Conservation (phyloP, 2,329 filamentous ascomycete species). For the Scytalidium lignicola region DNA sequence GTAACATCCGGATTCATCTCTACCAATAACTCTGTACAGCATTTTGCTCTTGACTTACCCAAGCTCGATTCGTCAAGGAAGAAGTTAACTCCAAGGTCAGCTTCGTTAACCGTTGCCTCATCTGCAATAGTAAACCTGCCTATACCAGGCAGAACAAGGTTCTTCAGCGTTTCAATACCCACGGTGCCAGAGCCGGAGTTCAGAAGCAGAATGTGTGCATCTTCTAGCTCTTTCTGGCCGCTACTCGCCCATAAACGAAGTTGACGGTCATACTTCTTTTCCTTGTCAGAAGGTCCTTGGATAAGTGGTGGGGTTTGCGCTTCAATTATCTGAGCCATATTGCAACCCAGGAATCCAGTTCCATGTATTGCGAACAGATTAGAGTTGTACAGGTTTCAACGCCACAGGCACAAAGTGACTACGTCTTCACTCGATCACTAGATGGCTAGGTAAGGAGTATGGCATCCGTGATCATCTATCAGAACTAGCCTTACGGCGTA, state of each 20-base stretch:
- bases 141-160: conserved; percentile 90
- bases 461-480: background rate
- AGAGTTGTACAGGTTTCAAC: background rate
- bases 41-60: conserved; percentile 72
- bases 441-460: background rate
- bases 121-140: conserved; percentile 91
- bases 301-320: conserved; percentile 36
- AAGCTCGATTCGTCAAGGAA: conserved; percentile 79
- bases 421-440: background rate
- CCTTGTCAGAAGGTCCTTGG: conserved; percentile 53
- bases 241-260: conserved; percentile 91
- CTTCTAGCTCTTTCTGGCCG: conserved; percentile 84
- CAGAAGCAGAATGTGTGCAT: conserved; percentile 83
- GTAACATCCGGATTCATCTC: conserved; percentile 93
- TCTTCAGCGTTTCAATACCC: conserved; percentile 89
- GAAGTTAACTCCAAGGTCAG: conserved; percentile 93
- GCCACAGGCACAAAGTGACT: background rate
- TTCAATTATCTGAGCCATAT: conserved; percentile 23
- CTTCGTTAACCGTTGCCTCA: conserved; percentile 66
- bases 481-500: background rate
- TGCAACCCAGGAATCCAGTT: conserved; percentile 1
- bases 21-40: conserved; percentile 68
- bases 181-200: conserved; percentile 85
- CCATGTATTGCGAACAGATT: background rate
- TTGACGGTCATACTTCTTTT: conserved; percentile 88